Base-by-base conservation (phyloP, 192 early-diverging fungal species). In the Glomus cerebriforme region DNA sequence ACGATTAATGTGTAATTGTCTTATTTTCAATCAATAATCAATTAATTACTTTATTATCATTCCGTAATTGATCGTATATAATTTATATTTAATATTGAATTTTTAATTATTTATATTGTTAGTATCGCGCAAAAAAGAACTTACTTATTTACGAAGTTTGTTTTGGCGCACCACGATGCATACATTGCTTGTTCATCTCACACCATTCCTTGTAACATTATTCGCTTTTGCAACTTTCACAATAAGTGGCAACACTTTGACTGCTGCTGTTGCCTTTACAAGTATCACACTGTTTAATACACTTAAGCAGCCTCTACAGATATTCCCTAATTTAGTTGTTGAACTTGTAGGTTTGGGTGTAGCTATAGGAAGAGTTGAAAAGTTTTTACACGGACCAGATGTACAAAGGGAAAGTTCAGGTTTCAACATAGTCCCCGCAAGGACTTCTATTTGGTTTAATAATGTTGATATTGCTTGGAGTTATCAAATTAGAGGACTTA, bases 381-480 rank as follows among this genome's bases (percentile, higher is more conserved):
- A 83, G 29, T 98, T 93, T 79, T 84, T 98, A 65, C 81, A 85
- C n/a, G 93, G 96, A 81, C 47, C 86, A 82, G 63, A 77, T 81
- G 19, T 76, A 24, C 59, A 29, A 77, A 35, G 71, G 34, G 75
- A 69, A 7, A 59, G 5, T 27, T 12, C 79, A 8, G 69, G 9
- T 65, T 65, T 66, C 13, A 59, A 37, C 39, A 31, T 34, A 24
- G 43, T 72, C 29, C 59, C 31, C 59, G 47, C 70, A n/a, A 76
- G 62, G 9, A 66, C 73, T 60, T 45, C 64, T 9, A 77, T 90
- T 58, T 90, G 88, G 0, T 88, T 92, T 69, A 54, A 70, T 47
- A 64, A 84, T 9, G 89, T 90, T 0, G 85, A 86, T 22, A 82
- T 88, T 64, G 82, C 83, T 76, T 88, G 88, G 87, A 81, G 34